A percentile compares a stretch with the other conserved stretches of the same genome.
These are phyloP conservation scores for Trichoderma sp. DNA, from an alignment of 2,329 filamentous ascomycete genomes.

Conservation along the genomic window DNA sequence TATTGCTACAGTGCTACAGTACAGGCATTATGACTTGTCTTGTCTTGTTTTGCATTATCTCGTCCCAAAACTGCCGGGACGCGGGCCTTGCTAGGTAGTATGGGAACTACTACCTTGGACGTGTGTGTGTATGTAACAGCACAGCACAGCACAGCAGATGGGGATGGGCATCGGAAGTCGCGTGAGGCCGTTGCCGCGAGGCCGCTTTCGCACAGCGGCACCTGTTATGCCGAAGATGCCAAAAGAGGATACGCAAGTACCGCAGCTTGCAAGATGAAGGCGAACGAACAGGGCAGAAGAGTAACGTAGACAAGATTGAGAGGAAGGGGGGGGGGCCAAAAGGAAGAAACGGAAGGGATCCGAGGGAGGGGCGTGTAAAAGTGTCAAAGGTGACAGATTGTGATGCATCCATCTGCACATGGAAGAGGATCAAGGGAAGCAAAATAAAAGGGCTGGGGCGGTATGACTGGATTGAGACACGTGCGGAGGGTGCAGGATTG, in stretches of 20 bases:
- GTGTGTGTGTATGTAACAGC: background rate
- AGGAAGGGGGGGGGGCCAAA: background rate
- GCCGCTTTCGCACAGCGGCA: background rate
- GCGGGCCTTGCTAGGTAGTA: background rate
- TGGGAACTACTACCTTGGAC: background rate
- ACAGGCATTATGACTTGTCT: background rate
- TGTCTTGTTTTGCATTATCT: background rate
- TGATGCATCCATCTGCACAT: background rate
- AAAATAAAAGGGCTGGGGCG: background rate
- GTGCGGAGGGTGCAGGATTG: background rate
- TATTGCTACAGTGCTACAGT: too few relatives aligned
- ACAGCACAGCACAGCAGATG: too few relatives aligned
- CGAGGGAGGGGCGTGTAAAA: background rate
- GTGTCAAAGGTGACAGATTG: background rate
- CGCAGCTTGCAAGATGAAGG: background rate
- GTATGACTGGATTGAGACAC: background rate
- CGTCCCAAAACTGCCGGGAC: background rate
- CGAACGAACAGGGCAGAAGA: background rate
- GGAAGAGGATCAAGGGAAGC: background rate
- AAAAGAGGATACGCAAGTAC: background rate
- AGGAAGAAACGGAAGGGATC: background rate
- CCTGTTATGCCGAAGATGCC: background rate
- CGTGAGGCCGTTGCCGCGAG: background rate
- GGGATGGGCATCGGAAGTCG: background rate
- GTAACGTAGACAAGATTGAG: background rate